Conservation (phyloP, 768 basidiomycete species). For the Xerocomus brunneocitrinus region DNA sequence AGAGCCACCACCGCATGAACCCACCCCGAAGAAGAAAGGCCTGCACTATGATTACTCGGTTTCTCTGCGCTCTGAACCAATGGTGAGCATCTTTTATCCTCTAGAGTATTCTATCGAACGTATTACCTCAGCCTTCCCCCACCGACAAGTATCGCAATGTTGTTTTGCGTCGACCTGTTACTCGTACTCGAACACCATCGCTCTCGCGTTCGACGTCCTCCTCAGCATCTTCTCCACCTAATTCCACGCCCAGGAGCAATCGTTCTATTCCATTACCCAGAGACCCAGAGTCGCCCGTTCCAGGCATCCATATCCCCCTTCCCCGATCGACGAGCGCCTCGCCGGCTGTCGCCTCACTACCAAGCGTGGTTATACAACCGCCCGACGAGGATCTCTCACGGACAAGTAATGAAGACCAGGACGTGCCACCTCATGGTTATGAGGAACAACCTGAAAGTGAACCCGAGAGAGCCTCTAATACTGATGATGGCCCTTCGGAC, state of each 20-base stretch:
- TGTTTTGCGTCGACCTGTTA: conserved; percentile 47
- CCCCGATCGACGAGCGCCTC: conserved; percentile 50
- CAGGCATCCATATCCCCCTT: conserved; percentile 45
- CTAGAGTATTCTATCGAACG: background rate
- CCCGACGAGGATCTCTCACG: conserved; percentile 14
- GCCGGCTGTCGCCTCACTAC: conserved; percentile 36
- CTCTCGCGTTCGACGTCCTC: conserved; percentile 57
- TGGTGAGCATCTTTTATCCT: conserved; percentile 36
- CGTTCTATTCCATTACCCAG: conserved; percentile 39
- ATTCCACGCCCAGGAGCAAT: conserved; percentile 61
- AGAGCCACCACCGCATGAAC: conserved; percentile 30
- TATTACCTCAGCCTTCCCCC: conserved; percentile 52
- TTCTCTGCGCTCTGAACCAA: conserved; percentile 56
- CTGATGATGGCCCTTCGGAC: conserved; percentile 25
- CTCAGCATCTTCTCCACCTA: conserved; percentile 49
- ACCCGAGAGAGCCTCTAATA: conserved; percentile 17
- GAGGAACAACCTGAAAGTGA: conserved; percentile 20
- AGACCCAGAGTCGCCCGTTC: conserved; percentile 44
- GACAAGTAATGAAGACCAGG: conserved; percentile 13
- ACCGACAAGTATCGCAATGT: conserved; percentile 62
- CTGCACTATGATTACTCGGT: conserved; percentile 47
- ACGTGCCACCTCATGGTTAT: background rate
- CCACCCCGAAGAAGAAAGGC: conserved; percentile 51
- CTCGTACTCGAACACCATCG: conserved; percentile 60
- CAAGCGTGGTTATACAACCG: conserved; percentile 22